phyloP scores from a whole-genome alignment of 2,329 filamentous ascomycete species.

The Endothia cerciana region DNA sequence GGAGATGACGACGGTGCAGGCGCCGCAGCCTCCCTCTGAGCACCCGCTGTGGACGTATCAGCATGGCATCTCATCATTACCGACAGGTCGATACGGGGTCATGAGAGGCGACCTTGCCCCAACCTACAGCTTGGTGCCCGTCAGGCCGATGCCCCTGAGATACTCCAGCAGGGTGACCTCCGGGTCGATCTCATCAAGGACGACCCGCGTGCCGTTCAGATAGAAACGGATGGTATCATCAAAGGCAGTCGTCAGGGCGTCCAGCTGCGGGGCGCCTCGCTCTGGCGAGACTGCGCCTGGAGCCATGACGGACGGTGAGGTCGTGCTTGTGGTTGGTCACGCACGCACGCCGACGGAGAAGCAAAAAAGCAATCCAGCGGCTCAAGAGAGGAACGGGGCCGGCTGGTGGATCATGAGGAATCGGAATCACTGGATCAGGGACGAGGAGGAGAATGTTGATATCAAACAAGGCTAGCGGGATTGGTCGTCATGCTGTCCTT shows the following conservation, averaged over 20 bases:
- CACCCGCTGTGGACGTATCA: slow-evolving; percentile 64
- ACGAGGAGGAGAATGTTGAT: slow-evolving; percentile 20
- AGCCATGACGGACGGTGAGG: slow-evolving; percentile 49
- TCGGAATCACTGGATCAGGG: too few relatives aligned
- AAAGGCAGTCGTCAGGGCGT: slow-evolving; percentile 72
- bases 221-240: slow-evolving; percentile 92
- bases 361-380: not conserved
- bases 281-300: slow-evolving; percentile 59
- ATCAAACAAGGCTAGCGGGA: slow-evolving; percentile 28
- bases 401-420: not conserved
- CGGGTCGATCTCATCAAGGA: slow-evolving; percentile 84
- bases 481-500: slow-evolving; percentile 15
- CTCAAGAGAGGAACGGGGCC: not conserved
- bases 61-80: not conserved
- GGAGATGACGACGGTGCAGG: slow-evolving; percentile 92
- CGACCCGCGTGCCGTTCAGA: slow-evolving; percentile 89
- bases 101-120: not conserved
- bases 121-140: slow-evolving; percentile 82
- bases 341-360: too few relatives aligned
- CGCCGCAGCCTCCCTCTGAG: slow-evolving; percentile 94
- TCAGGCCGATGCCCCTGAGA: slow-evolving; percentile 87
- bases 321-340: not conserved
- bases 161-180: slow-evolving; percentile 94
- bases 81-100: not conserved
- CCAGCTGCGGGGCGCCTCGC: slow-evolving; percentile 41